Base-by-base conservation (phyloP, 2,329 filamentous ascomycete species). In the Fusarium sp. region DNA sequence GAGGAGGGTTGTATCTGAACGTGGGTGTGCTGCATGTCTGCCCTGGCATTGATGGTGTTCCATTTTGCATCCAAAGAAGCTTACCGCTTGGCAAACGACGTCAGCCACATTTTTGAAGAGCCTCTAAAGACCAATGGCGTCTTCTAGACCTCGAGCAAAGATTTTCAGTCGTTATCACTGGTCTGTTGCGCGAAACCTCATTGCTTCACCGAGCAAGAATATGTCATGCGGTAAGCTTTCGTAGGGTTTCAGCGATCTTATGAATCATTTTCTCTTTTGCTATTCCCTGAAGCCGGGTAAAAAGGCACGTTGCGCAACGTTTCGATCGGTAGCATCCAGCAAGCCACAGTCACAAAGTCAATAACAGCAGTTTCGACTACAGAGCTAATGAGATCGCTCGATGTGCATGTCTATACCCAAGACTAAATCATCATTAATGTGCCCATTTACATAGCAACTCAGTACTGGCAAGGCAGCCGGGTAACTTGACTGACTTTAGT, bases 1-100 rank as follows among this genome's bases (percentile, higher is more conserved):
- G 25, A 28, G 31, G 45, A 37, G 62, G 62, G 59, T 26, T 42
- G 25, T 18, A 55, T 50, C 30, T 34, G 7, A 28, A n/a, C 42
- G n/a, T 60, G 30, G 46, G 60, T 54, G 34, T 19, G 34, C 26
- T 58, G 43, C 49, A 62, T 30, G 49, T 64, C 41, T 54, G 25
- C 50, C 25, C 21, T n/a, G 37, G 13, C 34, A 37, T 39, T 53
- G 25, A 34, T 39, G 37, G 31, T n/a, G 30, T 49, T 49, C 28
- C 19, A 49, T 28, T 14, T 39, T 46, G 30, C 39, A 50, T 58
- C 28, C 23, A 58, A 58, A 65, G 46, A 65, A 45, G 45, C 37
- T 48, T 30, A 44, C 50, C 42, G 54, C 54, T 65, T 53, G 61
- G 54, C 37, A 8, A 5, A 43, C 21, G 26, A 55, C 62, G 48